Conservation (phyloP, 345 rosid species). For the Eucalyptus camaldulensis region DNA sequence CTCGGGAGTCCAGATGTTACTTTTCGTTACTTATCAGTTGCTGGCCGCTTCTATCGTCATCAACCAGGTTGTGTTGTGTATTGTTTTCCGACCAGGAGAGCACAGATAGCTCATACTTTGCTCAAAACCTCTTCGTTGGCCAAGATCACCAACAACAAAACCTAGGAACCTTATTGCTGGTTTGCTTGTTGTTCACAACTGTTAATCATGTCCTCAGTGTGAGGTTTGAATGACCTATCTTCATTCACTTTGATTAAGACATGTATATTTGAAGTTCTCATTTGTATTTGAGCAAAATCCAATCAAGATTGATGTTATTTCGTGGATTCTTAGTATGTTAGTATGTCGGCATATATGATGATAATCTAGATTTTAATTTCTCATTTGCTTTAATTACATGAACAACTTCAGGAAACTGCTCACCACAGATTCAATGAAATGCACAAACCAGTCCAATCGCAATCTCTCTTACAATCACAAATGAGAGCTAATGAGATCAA, state of each 20-base stretch:
- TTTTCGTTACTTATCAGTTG: too few species aligned
- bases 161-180: neutral
- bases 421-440: rapidly evolving
- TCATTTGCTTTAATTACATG: neutral
- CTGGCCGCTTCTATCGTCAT: too few species aligned
- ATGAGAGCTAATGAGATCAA: neutral
- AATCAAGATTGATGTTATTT: too few species aligned
- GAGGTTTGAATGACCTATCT: neutral
- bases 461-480: neutral
- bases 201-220: neutral
- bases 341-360: rapidly evolving
- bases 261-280: neutral
- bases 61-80: neutral
- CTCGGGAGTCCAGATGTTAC: too few species aligned
- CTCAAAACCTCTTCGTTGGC: neutral
- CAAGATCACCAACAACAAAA: neutral
- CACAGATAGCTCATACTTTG: neutral
- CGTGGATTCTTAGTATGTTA: rapidly evolving
- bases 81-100: rapidly evolving
- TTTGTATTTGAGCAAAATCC: neutral
- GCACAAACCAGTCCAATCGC: rapidly evolving
- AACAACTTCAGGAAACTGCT: neutral
- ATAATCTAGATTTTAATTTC: too few species aligned
- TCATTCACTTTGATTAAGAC: neutral
- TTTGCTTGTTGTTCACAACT: neutral